phyloP scores from a whole-genome alignment of 257 asterid genomes.

The Avicennia marina region DNA sequence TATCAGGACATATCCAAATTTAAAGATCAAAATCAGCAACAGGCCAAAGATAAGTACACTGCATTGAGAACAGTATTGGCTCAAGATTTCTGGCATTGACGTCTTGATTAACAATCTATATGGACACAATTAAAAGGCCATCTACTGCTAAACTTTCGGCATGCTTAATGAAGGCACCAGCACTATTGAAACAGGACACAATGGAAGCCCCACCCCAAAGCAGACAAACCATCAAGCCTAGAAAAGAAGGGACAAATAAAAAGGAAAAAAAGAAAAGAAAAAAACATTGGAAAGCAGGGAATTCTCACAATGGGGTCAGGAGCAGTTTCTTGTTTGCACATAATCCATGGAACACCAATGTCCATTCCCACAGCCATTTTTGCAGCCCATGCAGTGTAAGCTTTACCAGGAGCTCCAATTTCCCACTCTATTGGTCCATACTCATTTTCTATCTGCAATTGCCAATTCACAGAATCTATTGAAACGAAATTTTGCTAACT shows the following conservation, averaged over 20 bases:
- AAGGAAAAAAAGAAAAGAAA: background rate
- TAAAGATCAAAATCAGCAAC: too few relatives aligned
- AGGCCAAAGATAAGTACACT: too few relatives aligned
- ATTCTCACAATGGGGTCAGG: conserved; percentile 60
- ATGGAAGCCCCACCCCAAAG: too few relatives aligned
- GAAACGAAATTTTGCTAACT: background rate
- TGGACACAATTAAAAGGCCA: too few relatives aligned
- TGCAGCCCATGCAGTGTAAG: conserved; percentile 71
- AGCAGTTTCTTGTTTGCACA: conserved; percentile 80
- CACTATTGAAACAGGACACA: too few relatives aligned
- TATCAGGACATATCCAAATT: too few relatives aligned
- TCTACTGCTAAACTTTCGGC: too few relatives aligned
- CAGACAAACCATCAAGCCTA: background rate
- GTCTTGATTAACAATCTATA: too few relatives aligned
- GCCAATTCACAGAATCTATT: background rate
- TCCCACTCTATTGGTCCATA: conserved; percentile 74
- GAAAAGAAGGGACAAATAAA: background rate
- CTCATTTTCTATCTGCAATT: conserved; percentile 67
- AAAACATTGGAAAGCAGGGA: too few relatives aligned
- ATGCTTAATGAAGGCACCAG: too few relatives aligned
- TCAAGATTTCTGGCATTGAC: too few relatives aligned
- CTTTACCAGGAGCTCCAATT: conserved; percentile 72
- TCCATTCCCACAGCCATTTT: conserved; percentile 58
- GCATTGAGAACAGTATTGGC: too few relatives aligned
- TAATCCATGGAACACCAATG: conserved; percentile 84